A percentile compares a stretch with the other conserved stretches of the same genome.
These are phyloP conservation scores for Gymnopilus junonius DNA, from an alignment of 768 basidiomycete genomes.

Conservation along the genomic window DNA sequence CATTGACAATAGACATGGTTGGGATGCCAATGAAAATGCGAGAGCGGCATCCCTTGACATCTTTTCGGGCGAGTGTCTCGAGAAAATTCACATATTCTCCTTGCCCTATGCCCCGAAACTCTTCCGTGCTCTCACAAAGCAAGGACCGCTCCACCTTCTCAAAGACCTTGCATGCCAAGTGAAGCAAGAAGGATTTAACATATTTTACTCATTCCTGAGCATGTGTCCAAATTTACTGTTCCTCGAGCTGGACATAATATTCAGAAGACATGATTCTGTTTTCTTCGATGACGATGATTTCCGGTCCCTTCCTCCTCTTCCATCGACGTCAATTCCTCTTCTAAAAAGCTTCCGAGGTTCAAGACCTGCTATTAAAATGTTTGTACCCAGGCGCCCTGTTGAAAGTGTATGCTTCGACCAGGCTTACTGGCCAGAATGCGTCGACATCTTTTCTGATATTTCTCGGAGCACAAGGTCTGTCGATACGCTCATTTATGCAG, in stretches of 20 bases:
- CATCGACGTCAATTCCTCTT: not conserved
- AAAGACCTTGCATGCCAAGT: not conserved
- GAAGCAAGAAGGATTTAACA: too few species aligned
- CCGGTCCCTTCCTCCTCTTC: not conserved
- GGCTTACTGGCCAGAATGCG: not conserved
- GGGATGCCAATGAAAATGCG: not conserved
- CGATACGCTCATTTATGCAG: not conserved
- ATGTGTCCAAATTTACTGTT: not conserved
- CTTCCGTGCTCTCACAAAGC: not conserved
- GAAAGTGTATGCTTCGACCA: not conserved
- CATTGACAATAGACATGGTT: not conserved
- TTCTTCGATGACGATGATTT: not conserved
- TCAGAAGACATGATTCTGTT: not conserved
- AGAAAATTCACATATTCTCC: not conserved
- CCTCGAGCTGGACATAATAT: not conserved
- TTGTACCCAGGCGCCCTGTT: not conserved
- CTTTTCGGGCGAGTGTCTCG: not conserved
- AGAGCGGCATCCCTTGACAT: not conserved
- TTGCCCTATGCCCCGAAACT: not conserved
- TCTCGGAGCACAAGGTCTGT: not conserved
- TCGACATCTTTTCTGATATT: not conserved
- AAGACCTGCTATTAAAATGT: not conserved
- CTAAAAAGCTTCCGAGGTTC: not conserved
- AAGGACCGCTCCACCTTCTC: not conserved
- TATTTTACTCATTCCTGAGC: not conserved